These are phyloP conservation scores for Durio zibethinus DNA, from an alignment of 345 rosid genomes.

Conservation along the genomic window DNA sequence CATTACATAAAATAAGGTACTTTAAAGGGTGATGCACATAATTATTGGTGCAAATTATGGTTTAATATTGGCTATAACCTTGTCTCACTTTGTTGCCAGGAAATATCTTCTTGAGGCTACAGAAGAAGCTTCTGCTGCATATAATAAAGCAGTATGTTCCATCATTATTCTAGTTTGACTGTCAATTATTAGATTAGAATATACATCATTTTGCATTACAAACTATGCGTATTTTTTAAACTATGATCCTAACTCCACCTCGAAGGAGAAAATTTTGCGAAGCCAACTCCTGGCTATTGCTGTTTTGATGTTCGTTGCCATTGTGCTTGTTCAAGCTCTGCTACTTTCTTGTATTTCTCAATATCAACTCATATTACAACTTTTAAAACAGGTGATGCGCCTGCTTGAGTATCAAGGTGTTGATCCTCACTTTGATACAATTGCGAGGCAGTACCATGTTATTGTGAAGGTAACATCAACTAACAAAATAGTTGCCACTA, in stretches of 20 bases:
- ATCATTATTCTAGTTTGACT: constrained; percentile 9
- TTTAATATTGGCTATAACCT: neutral
- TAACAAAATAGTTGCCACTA: neutral
- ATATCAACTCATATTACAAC: constrained; percentile 7
- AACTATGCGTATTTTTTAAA: too few relatives aligned
- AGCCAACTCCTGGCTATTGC: neutral
- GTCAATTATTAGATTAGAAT: neutral
- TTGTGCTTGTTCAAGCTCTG: neutral
- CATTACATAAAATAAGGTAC: constrained; percentile 88
- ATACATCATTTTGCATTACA: neutral
- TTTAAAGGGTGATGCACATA: neutral
- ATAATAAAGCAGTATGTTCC: constrained; percentile 87
- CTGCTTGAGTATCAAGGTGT: constrained; percentile 98
- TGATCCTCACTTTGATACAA: constrained; percentile 88
- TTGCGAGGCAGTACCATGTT: constrained; percentile 93
- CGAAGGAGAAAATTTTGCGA: neutral
- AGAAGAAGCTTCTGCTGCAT: constrained; percentile 90
- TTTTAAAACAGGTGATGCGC: constrained; percentile 64
- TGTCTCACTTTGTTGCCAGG: constrained; percentile 37
- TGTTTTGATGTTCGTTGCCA: neutral
- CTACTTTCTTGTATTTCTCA: neutral
- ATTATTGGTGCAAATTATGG: neutral
- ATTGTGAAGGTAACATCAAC: constrained; percentile 64
- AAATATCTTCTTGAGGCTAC: constrained; percentile 91
- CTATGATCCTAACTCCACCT: neutral